A percentile compares a stretch with the other conserved stretches of the same genome.
Conservation (phyloP, 768 basidiomycete genomes). For the Pleurotus citrinopileatus region DNA sequence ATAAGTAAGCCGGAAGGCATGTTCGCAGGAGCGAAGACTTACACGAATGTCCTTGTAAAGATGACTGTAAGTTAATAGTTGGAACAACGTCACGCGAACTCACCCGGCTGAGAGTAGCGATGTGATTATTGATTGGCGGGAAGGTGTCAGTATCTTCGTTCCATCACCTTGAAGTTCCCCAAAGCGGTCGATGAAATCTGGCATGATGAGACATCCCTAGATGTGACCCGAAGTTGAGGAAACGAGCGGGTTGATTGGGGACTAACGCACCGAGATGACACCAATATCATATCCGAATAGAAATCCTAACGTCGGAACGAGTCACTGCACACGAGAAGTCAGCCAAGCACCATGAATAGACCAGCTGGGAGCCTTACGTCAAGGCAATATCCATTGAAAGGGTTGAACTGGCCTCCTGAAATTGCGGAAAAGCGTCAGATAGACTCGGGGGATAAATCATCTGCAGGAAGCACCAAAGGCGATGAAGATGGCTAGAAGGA, state of each 20-base stretch:
- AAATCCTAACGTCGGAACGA: conserved; percentile 38
- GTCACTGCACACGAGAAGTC: neutral
- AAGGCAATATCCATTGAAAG: conserved; percentile 3
- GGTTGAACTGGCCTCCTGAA: conserved; percentile 1
- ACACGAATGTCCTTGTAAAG: conserved; percentile 49
- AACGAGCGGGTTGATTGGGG: neutral
- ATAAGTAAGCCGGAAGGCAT: too few relatives aligned
- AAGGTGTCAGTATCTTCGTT: conserved; percentile 48
- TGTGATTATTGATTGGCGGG: conserved; percentile 74
- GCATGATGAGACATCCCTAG: conserved; percentile 78
- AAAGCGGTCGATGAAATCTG: conserved; percentile 70
- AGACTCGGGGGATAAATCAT: too few relatives aligned
- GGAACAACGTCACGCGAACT: conserved; percentile 15
- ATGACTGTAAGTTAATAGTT: neutral
- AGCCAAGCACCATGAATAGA: neutral
- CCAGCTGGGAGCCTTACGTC: neutral
- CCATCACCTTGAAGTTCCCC: conserved; percentile 51
- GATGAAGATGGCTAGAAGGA: conserved; percentile 65
- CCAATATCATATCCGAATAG: conserved; percentile 77
- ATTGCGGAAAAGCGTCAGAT: too few relatives aligned
- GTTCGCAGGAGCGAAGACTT: conserved; percentile 18
- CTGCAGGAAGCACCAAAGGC: too few relatives aligned
- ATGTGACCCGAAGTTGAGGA: neutral
- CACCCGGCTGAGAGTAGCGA: conserved; percentile 76
- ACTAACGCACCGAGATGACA: conserved; percentile 58